Evolutionary conservation across 345 rosid species (phyloP).

Genomic region (Brassica incana): DNA sequence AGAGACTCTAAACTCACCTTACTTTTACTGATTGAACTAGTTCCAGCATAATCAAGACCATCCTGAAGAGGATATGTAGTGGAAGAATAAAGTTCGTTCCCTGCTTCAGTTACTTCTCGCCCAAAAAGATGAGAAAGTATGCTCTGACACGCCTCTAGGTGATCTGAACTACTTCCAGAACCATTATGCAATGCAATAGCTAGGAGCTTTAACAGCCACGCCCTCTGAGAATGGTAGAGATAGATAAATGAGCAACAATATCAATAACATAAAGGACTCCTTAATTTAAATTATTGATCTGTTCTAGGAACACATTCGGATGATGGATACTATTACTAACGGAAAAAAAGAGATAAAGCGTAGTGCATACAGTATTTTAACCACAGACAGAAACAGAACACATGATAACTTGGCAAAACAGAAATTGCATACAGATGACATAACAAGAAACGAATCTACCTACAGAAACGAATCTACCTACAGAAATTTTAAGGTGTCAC

Average conservation of each 20-base stretch:
- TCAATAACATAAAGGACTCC: slow-evolving; percentile 1
- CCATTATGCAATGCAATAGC: slow-evolving; percentile 84
- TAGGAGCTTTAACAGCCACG: slow-evolving; percentile 93
- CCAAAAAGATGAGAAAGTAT: slow-evolving; percentile 89
- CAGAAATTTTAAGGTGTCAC: neutral
- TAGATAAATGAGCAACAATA: slow-evolving; percentile 11
- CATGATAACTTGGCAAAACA: neutral
- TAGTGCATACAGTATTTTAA: neutral
- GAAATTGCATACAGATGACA: neutral
- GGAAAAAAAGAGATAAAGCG: neutral
- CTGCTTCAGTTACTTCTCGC: slow-evolving; percentile 47
- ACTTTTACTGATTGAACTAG: slow-evolving; percentile 61
- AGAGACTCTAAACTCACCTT: slow-evolving; percentile 55
- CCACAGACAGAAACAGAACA: slow-evolving; percentile 11
- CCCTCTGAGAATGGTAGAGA: slow-evolving; percentile 57
- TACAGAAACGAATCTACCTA: neutral
- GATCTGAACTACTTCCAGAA: slow-evolving; percentile 53
- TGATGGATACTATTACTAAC: neutral
- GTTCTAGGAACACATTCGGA: slow-evolving; percentile 6
- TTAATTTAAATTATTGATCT: neutral
- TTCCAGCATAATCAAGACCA: slow-evolving; percentile 53
- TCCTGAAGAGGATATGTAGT: slow-evolving; percentile 46
- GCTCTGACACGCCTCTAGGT: slow-evolving; percentile 69
- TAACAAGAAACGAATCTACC: neutral
- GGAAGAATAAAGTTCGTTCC: slow-evolving; percentile 41